phyloP scores from a whole-genome alignment of 805 yeast genomes.

The Helenozyma rhizophorensis region DNA sequence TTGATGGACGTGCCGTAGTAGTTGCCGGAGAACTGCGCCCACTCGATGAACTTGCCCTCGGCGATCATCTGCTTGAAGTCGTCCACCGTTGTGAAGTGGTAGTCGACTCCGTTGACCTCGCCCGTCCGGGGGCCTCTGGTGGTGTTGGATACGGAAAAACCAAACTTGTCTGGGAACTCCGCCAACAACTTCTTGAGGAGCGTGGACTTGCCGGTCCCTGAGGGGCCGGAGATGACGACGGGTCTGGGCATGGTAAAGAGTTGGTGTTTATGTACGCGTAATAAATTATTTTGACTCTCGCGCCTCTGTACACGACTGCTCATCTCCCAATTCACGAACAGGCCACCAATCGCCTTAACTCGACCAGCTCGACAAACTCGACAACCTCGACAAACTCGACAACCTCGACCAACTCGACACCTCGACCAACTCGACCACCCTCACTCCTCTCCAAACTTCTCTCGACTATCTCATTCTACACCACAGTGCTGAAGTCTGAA shows the following conservation, averaged over 20 bases:
- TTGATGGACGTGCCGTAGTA: conserved; percentile 92
- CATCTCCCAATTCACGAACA: too few species aligned
- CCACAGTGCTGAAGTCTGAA: too few species aligned
- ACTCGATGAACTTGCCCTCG: conserved; percentile 79
- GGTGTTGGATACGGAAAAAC: conserved; percentile 91
- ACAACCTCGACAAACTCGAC: too few species aligned
- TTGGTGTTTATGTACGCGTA: too few species aligned
- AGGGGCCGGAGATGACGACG: conserved; percentile 94
- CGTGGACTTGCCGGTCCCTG: conserved; percentile 95
- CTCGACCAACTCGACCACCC: too few species aligned
- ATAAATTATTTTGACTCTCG: too few species aligned
- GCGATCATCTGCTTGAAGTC: conserved; percentile 74
- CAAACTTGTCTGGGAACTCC: conserved; percentile 86
- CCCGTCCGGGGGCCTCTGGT: conserved; percentile 91
- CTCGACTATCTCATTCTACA: too few species aligned
- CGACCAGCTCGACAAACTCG: too few species aligned
- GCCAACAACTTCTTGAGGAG: conserved; percentile 82
- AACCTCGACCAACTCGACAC: too few species aligned
- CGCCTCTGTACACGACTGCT: too few species aligned
- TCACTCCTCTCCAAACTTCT: too few species aligned
- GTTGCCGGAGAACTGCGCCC: conserved; percentile 98
- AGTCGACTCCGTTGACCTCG: conserved; percentile 84
- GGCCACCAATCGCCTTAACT: too few species aligned
- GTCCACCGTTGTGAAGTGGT: conserved; percentile 79
- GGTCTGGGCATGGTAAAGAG: conserved; percentile 51